Evolutionary conservation across 805 yeast genomes (phyloP), one percentile per base, ranked within the genome.

Genomic region (Tetrapisispora namnaoensis): DNA sequence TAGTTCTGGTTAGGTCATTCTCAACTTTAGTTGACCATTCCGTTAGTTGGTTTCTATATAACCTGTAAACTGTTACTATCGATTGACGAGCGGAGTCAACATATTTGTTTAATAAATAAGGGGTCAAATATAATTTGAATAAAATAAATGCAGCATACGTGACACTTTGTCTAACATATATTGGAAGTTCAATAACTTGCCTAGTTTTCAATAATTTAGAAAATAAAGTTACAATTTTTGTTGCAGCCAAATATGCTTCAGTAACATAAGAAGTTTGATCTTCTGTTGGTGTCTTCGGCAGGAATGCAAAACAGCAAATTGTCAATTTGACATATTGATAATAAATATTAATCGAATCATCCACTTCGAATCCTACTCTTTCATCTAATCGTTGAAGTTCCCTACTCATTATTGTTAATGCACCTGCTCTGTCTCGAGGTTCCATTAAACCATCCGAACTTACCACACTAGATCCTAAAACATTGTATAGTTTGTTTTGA

Each of bases 81-180:
- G 95, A 85, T 65, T 90, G 96, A 55, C 97, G 76, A 1, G 96
- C 90, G 30, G 95, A 83, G 58, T 88, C 95, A 39, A 87, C 79
- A 60, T 82, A 86, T 62, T 79, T 65, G 46, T 83, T 57, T 43
- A 83, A 65, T 44, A 88, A 70, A 51, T 80, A 73, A 3, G 95
- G 86, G 0, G 95, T 83, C 49, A 87, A 69, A 58, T 88, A 95
- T 39, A 90, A 71, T 55, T 90, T 79, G 72, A 90, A 90, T 27
- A 90, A 69, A 17, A 86, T 72, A 39, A 89, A 72, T 0, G 90
- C 93, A 0, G 90, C 82, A 60, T 81, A 83, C 0, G 93, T 79
- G 30, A 85, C 84, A n/a, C 91, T 78, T 58, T 89, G 95, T 55
- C 97, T 76, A 44, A 89, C 79, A 56, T 85, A 86, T 30, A 88